A percentile compares a stretch with the other conserved stretches of the same genome.
Evolutionary conservation across 352 stramenopile species (phyloP).

Genomic region (Globisporangium mamillatum): DNA sequence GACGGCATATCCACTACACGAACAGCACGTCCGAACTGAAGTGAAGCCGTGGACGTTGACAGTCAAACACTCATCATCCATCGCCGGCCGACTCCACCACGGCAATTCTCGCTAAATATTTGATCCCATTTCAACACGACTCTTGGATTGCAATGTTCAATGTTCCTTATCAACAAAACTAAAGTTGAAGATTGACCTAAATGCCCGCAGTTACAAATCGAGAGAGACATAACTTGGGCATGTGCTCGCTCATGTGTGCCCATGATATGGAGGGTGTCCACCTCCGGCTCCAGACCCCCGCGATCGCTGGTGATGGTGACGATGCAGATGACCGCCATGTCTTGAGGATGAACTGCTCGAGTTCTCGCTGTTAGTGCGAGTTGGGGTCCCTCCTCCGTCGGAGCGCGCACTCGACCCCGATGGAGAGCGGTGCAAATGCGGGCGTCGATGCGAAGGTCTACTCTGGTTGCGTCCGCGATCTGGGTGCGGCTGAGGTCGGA

Average conservation of each 20-base stretch:
- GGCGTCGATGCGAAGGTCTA: conserved; percentile 7
- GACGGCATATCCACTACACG: background rate
- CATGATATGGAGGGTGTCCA: conserved; percentile 3
- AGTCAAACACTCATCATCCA: background rate
- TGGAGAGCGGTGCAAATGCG: conserved; percentile 4
- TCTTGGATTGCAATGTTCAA: background rate
- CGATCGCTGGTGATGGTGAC: conserved; percentile 15
- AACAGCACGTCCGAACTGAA: background rate
- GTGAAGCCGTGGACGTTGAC: background rate
- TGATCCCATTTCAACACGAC: background rate
- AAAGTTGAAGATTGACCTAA: background rate
- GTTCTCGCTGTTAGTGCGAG: background rate
- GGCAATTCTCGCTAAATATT: background rate
- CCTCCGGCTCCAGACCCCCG: background rate
- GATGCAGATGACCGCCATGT: conserved; percentile 13
- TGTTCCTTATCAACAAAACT: background rate
- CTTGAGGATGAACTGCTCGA: conserved; percentile 2
- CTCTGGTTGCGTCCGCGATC: conserved; percentile 14
- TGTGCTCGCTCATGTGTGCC: background rate
- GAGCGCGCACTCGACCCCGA: background rate
- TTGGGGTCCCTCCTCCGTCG: background rate
- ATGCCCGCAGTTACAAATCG: background rate
- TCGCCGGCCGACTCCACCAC: background rate
- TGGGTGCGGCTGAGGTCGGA: background rate
- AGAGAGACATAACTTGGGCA: background rate